phyloP scores from a whole-genome alignment of 805 yeast species.

The Hanseniaspora thailandica region DNA sequence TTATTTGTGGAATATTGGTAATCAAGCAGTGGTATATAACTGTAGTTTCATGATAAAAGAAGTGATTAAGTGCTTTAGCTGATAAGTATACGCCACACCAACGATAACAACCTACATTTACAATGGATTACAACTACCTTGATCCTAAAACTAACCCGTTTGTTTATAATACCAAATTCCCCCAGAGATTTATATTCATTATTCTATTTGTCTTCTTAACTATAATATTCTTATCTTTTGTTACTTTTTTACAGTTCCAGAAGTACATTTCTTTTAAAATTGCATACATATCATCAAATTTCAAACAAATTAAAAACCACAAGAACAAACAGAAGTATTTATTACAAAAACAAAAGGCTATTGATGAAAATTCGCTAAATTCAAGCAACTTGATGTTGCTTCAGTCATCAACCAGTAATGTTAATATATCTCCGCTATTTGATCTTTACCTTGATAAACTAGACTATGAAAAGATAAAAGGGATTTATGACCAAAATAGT shows the following conservation, averaged over 20 bases:
- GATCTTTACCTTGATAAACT: neutral
- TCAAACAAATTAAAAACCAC: neutral
- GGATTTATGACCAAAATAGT: neutral
- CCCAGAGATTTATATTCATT: slow-evolving; percentile 73
- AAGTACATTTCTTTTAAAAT: slow-evolving; percentile 39
- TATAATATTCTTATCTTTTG: slow-evolving; percentile 40
- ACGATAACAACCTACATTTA: slow-evolving; percentile 30
- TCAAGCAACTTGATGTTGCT: neutral
- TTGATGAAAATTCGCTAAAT: neutral
- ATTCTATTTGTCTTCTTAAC: slow-evolving; percentile 64
- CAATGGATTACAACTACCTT: neutral
- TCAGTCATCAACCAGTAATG: neutral
- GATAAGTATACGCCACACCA: too few relatives aligned
- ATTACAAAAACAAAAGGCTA: neutral
- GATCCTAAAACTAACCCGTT: slow-evolving; percentile 49
- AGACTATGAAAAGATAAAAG: neutral
- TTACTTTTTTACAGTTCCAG: slow-evolving; percentile 41
- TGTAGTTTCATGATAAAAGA: neutral
- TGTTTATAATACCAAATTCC: slow-evolving; percentile 39
- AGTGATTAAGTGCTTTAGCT: too few relatives aligned
- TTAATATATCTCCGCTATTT: neutral
- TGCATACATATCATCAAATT: slow-evolving; percentile 34
- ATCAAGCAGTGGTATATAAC: too few relatives aligned
- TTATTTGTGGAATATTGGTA: neutral
- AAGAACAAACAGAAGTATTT: neutral